Evolutionary conservation across 2,329 filamentous ascomycete species (phyloP), one percentile per base, ranked within the genome.

Genomic region (Torrubiella hemipterigena): DNA sequence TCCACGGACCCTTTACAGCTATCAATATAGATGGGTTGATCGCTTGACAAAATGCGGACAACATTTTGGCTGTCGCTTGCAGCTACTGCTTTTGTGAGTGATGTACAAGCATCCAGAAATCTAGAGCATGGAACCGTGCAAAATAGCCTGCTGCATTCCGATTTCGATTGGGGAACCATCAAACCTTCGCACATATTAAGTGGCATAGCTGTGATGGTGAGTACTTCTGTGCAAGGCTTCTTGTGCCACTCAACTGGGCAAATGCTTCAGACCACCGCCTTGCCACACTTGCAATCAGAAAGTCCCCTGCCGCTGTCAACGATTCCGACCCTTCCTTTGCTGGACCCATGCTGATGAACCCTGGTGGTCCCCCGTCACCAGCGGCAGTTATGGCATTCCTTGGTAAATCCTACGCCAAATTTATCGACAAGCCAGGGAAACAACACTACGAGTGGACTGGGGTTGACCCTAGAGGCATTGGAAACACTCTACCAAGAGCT

Each of bases 361-460:
- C 55, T 3, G 57, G 58, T 17, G 58, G 58, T 0, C 57, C 57
- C 0, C 54, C 56, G 12, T 53, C 51, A 2, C 56, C 56, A 5
- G 46, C 55, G 3, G 11, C 13, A 1, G 30, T 46, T 12, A 22
- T 48, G 13, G 36, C 50, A n/a, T n/a, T 8, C 2, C 23, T 18
- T 7, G 53, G 47, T n/a, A 27, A 28, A 11, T 12, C 20, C 4
- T 30, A 55, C 6, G 51, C 49, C 16, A 19, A 29, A 8, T 16
- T 36, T 5, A 4, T 37, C 17, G 33, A 36, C 17, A 25, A 15
- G 2, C 24, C 27, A 3, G 36, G 31, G 13, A 22, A 29, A 27
- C 43, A 40, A 9, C 48, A 52, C 28, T 57, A 54, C 25, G 52
- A 54, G 30, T 44, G 59, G 18, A 38, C 59, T 8, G 43, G 47